These are phyloP conservation scores for Mariannaea sp. DNA, from an alignment of 2,329 filamentous ascomycete genomes.

Conservation along the genomic window DNA sequence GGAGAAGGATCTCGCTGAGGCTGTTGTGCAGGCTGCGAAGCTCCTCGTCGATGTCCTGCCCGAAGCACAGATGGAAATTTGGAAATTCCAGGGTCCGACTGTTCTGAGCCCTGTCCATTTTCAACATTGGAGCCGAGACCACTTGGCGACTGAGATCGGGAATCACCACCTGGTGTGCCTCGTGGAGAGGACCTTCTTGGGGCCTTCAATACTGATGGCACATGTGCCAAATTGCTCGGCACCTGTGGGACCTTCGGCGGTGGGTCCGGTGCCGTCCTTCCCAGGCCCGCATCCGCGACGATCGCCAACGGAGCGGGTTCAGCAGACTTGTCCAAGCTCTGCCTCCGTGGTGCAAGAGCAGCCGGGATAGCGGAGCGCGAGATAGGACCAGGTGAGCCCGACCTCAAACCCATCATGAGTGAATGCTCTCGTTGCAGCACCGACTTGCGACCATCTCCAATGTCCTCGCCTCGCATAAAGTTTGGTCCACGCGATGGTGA, in stretches of 20 bases:
- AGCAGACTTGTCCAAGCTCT: slow-evolving; percentile 14
- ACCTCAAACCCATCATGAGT: slow-evolving; percentile 31
- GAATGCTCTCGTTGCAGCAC: slow-evolving; percentile 35
- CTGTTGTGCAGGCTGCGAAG: slow-evolving; percentile 22
- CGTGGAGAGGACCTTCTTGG: slow-evolving; percentile 23
- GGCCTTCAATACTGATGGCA: slow-evolving; percentile 35
- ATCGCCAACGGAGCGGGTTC: slow-evolving; percentile 4
- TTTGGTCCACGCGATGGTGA: slow-evolving; percentile 14
- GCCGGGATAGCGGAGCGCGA: slow-evolving; percentile 28
- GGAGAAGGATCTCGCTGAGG: slow-evolving; percentile 7
- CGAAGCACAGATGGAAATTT: slow-evolving; percentile 20
- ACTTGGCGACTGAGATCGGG: neutral
- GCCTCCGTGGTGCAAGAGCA: slow-evolving; percentile 33
- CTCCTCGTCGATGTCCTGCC: slow-evolving; percentile 14
- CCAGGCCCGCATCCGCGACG: neutral
- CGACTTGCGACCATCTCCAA: slow-evolving; percentile 18
- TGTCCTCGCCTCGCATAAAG: slow-evolving; percentile 16
- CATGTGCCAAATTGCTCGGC: slow-evolving; percentile 21
- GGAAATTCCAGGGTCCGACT: neutral
- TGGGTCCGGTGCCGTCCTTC: neutral
- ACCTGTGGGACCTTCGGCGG: slow-evolving; percentile 4
- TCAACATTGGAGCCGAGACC: neutral
- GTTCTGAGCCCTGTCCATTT: neutral
- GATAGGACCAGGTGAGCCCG: slow-evolving; percentile 26
- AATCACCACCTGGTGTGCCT: neutral